Conservation (phyloP, 108 stramenopile species). For the Pseudonitzschia pungens region DNA sequence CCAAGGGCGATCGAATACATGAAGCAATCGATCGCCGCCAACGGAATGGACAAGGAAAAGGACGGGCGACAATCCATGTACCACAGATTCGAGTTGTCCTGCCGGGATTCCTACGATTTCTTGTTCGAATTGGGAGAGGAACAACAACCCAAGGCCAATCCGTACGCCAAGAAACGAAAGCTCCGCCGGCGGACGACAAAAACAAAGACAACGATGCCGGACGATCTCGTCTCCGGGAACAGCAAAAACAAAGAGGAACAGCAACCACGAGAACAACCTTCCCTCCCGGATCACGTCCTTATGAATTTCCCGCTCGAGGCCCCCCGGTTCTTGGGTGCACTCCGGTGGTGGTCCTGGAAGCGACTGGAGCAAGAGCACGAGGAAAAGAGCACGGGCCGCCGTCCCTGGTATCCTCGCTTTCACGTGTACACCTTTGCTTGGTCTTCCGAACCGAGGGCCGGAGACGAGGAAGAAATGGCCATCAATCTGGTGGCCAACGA, state of each 20-base stretch:
- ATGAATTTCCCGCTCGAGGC: slow-evolving; percentile 81
- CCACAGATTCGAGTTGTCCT: slow-evolving; percentile 35
- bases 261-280: background rate
- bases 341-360: slow-evolving; percentile 74
- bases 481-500: slow-evolving; percentile 67
- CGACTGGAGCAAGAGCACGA: background rate
- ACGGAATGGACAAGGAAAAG: slow-evolving; percentile 11
- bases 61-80: background rate
- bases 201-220: background rate
- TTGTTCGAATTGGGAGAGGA: slow-evolving; percentile 66
- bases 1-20: slow-evolving; percentile 63
- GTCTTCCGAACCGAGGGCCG: slow-evolving; percentile 27
- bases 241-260: slow-evolving; percentile 5
- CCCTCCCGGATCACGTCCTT: slow-evolving; percentile 73
- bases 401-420: slow-evolving; percentile 32
- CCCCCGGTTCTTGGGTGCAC: slow-evolving; percentile 62
- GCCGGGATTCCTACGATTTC: slow-evolving; percentile 82
- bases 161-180: background rate
- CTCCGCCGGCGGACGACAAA: background rate
- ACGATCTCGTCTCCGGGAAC: background rate
- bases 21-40: slow-evolving; percentile 12
- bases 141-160: background rate
- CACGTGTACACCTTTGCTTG: slow-evolving; percentile 78
- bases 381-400: slow-evolving; percentile 1
- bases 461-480: slow-evolving; percentile 59